Evolutionary conservation across 306 rosid species (phyloP).

Genomic region (Cucurbita pepo): DNA sequence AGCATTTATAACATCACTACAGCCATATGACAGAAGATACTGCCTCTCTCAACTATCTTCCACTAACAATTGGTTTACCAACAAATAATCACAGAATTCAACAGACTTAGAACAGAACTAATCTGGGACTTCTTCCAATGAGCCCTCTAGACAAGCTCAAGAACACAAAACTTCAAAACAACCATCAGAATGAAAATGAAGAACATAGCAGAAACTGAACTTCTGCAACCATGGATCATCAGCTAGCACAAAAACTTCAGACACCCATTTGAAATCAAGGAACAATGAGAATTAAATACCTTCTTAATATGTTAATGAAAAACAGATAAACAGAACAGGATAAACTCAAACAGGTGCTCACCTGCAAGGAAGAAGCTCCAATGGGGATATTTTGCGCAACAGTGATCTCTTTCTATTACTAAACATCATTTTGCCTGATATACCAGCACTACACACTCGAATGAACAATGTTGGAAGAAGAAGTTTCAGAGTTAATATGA

Average conservation of each 20-base stretch:
- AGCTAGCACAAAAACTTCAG: background rate
- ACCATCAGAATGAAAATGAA: background rate
- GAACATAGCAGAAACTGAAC: background rate
- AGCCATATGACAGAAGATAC: background rate
- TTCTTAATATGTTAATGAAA: background rate
- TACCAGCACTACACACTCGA: background rate
- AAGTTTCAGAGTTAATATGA: background rate
- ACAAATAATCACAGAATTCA: background rate
- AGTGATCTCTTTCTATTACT: background rate
- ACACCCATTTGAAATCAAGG: background rate
- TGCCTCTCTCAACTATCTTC: background rate
- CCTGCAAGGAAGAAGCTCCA: slow-evolving; percentile 2
- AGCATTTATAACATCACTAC: background rate
- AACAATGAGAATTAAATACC: background rate
- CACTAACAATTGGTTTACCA: background rate
- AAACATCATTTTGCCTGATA: background rate
- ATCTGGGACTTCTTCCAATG: background rate
- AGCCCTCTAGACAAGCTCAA: background rate
- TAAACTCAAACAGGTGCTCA: background rate
- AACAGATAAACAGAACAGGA: background rate
- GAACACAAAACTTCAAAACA: background rate
- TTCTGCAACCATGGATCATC: background rate
- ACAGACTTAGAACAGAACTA: background rate
- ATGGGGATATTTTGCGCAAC: background rate
- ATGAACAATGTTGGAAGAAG: background rate